Base-by-base conservation (phyloP, 805 yeast genomes). In the Starmerella floricola region DNA sequence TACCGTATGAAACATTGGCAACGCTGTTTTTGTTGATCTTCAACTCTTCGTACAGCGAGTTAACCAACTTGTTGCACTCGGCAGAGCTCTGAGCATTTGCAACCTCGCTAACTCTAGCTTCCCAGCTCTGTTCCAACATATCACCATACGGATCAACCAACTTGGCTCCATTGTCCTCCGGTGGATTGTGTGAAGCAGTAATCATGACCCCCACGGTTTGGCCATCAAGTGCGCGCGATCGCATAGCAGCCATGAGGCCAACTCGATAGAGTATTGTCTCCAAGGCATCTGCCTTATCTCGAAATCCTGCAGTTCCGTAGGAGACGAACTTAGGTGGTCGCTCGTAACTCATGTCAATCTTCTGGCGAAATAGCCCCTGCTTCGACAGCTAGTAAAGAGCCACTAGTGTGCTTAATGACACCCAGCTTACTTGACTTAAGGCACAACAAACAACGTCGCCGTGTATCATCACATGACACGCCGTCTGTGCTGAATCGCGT, bases 221-320 rank as follows among this genome's bases (percentile, higher is more conserved):
- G 1, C 88, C 83, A 1, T 65, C 63, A 26, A 81, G 63, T 46
- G 66, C 69, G 45, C 78, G 71, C n/a, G 96, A 86, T 55, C 98
- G 70, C 48, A 91, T 64, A 1, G 78, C 66, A 0, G 98, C 96
- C 21, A 87, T 59, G 16, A 86, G 66, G 2, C 95, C 95, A 15
- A 81, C 85, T 6, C 88, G 71, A 60, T 75, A 83, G 61, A 84
- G 80, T 26, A 87, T 88, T 15, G 85, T 78, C 57, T 84, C 94
- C 50, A 88, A 64, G 15, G 69, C 61, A 17, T 62, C 57, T 1
- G 94, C 87, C 36, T 73, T 65, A 64, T 78, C 78, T 45, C 98
- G 73, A 64, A 91, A 91, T 8, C 98, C 98, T 2, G 98, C 98
- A 1, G 98, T 91, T n/a, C 98, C 98, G 55, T 91, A 91, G 15